Conservation (phyloP, 2,329 filamentous ascomycete species). For the Aspergillus spinulosporus region DNA sequence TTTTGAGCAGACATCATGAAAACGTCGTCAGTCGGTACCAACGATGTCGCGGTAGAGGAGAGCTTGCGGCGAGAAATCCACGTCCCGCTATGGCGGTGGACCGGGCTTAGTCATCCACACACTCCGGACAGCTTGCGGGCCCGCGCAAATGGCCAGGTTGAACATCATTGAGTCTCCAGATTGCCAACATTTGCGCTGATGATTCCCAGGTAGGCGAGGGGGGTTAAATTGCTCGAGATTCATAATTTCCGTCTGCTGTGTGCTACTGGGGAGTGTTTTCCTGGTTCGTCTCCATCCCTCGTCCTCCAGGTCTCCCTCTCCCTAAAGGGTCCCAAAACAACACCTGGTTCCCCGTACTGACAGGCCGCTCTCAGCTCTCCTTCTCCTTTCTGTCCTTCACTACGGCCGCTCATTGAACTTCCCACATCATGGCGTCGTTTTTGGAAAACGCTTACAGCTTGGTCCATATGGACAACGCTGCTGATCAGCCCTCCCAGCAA, state of each 20-base stretch:
- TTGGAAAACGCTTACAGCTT: conserved; percentile 94
- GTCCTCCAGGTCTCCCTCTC: conserved; percentile 18
- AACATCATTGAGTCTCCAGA: conserved; percentile 27
- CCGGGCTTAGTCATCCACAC: conserved; percentile 49
- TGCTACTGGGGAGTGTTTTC: conserved; percentile 30
- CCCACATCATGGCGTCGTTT: conserved; percentile 80
- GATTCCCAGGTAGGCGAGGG: conserved; percentile 40
- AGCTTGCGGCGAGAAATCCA: conserved; percentile 16
- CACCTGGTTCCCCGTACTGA: conserved; percentile 31
- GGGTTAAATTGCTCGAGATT: conserved; percentile 33
- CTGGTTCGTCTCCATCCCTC: conserved; percentile 25
- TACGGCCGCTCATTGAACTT: conserved; percentile 20
- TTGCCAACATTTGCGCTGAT: conserved; percentile 36
- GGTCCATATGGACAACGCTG: conserved; percentile 95
- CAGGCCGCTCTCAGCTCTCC: conserved; percentile 32
- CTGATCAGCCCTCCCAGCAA: conserved; percentile 84
- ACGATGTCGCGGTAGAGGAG: conserved; percentile 5
- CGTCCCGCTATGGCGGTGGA: conserved; percentile 15
- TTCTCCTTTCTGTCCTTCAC: conserved; percentile 25
- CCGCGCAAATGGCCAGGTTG: conserved; percentile 46
- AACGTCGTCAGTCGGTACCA: conserved; percentile 13
- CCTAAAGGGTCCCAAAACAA: conserved; percentile 27
- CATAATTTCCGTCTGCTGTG: conserved; percentile 26
- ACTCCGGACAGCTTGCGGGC: conserved; percentile 39
- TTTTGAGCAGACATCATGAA: conserved; percentile 63